Evolutionary conservation across 768 basidiomycete species (phyloP), one percentile per base, ranked within the genome.

Genomic region (Obba rivulosa): DNA sequence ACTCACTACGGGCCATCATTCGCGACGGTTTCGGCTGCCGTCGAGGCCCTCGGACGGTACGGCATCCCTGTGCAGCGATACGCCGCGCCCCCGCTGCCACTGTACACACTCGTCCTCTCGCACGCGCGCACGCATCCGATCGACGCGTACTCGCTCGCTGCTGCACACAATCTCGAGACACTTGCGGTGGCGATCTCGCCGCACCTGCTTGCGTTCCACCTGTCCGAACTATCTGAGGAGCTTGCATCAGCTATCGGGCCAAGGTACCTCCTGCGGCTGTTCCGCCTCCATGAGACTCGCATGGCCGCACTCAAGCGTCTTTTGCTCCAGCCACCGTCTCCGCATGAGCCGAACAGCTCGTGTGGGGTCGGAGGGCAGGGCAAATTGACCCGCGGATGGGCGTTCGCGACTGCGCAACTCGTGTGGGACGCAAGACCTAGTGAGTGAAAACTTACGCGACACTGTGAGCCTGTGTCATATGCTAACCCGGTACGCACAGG

Each of bases 111-210:
- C 23, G 51, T 73, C 41, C 62, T 70, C 24, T 60, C 64, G 2
- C 59, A 60, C 36, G 67, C 70, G 10, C 70, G 66, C 8, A 50
- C 64, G n/a, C 53, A 46, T 17, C 70, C 74, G 4, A 55, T 76
- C 18, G 66, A 72, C 3, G 53, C 74, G 2, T 79, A 74, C 55
- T 58, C 71, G 0, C 62, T 76, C 11, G 76, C 72, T 1, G 70
- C 63, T 13, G 44, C 51, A 14, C 49, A 66, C 54, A 45, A 61
- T 34, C 60, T 77, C 13, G 54, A 70, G 35, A 57, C 63, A 1
- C 63, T 79, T 21, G 75, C 75, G 1, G 63, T 67, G 11, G 55
- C 59, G 18, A 54, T 67, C 2, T 75, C 73, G 9, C 61, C 68
- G 11, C 66, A 69, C 52, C 65, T 73, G 8, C 62, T 74, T 41